phyloP scores from a whole-genome alignment of 805 yeast genomes.

The Metschnikowia baotianmanensis region DNA sequence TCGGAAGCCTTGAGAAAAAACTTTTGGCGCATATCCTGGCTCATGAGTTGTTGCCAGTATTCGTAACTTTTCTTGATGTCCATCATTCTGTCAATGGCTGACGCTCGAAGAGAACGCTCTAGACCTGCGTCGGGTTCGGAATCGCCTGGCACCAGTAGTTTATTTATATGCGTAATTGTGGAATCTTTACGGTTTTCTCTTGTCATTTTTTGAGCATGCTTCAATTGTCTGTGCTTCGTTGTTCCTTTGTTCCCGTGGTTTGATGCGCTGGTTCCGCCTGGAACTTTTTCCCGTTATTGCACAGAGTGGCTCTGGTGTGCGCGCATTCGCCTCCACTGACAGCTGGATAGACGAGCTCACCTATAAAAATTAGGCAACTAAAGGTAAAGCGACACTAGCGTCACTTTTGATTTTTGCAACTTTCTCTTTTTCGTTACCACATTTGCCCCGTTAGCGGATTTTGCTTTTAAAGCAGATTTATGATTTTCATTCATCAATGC shows the following conservation, averaged over 20 bases:
- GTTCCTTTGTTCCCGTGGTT: not conserved
- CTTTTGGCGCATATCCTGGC: constrained; percentile 4
- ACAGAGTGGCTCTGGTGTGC: constrained; percentile 2
- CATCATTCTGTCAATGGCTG: constrained; percentile 15
- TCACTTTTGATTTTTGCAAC: too few relatives aligned
- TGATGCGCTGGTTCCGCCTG: constrained; percentile 2
- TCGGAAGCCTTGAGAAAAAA: constrained; percentile 5
- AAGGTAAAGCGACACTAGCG: too few relatives aligned
- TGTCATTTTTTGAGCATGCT: constrained; percentile 11
- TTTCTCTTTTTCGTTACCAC: too few relatives aligned
- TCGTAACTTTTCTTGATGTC: constrained; percentile 33
- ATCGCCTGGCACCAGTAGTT: not conserved
- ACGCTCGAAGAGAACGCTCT: constrained; percentile 5
- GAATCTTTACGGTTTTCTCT: constrained; percentile 2
- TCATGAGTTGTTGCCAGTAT: constrained; percentile 35
- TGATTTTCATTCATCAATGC: too few relatives aligned
- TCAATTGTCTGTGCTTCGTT: not conserved
- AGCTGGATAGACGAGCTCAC: not conserved
- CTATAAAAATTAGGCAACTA: too few relatives aligned
- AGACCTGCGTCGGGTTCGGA: not conserved
- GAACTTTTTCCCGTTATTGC: constrained; percentile 5
- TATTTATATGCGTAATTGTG: not conserved
- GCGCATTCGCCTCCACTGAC: not conserved
- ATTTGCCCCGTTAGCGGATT: too few relatives aligned
- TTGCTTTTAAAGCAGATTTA: too few relatives aligned